phyloP scores from a whole-genome alignment of 345 rosid genomes.

The Arabidopsis arenosa region DNA sequence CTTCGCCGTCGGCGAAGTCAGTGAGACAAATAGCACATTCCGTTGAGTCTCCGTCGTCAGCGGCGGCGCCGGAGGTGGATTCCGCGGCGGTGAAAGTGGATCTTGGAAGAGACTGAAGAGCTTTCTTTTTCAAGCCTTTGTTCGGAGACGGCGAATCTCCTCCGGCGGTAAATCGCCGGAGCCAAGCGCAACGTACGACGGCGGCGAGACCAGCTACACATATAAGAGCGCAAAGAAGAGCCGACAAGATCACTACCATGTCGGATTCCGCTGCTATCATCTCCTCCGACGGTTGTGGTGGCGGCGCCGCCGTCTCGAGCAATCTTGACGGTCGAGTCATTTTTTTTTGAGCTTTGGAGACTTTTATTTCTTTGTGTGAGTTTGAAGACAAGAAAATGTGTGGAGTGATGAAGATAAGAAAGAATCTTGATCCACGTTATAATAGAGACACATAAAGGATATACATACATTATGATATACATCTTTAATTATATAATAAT shows the following conservation, averaged over 20 bases:
- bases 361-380: neutral
- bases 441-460: conserved; percentile 35
- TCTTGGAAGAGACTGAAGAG: conserved; percentile 66
- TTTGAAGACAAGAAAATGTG: conserved; percentile 44
- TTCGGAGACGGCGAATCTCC: conserved; percentile 40
- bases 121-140: conserved; percentile 77
- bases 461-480: conserved; percentile 21
- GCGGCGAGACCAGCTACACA: conserved; percentile 74
- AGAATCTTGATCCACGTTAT: conserved; percentile 45
- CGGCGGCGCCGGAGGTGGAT: conserved; percentile 14
- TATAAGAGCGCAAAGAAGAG: conserved; percentile 75
- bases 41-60: conserved; percentile 13
- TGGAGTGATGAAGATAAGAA: conserved; percentile 44
- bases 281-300: conserved; percentile 50
- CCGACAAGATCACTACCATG: conserved; percentile 66
- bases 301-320: conserved; percentile 45
- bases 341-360: neutral
- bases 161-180: conserved; percentile 40
- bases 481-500: neutral
- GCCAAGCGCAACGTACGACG: conserved; percentile 66
- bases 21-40: conserved; percentile 68
- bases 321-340: conserved; percentile 51
- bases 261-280: conserved; percentile 56
- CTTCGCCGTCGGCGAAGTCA: conserved; percentile 61
- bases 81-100: conserved; percentile 53